phyloP scores from a whole-genome alignment of 2,329 filamentous ascomycete genomes.

The Cladosporium austrohemisphaericum region DNA sequence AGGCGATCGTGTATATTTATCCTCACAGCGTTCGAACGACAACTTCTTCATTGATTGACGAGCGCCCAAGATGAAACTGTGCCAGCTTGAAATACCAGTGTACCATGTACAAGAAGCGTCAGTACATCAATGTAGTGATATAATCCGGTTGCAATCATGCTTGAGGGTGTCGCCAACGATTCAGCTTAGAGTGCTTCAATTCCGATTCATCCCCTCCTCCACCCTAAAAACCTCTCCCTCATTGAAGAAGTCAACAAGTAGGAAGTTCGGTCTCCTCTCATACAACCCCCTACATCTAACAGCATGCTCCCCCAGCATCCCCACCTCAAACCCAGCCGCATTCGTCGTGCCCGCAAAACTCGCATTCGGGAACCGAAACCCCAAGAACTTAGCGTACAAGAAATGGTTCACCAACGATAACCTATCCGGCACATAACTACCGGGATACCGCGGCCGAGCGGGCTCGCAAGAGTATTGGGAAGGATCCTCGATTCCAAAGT shows the following conservation, averaged over 20 bases:
- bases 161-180: too few relatives aligned
- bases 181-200: background rate
- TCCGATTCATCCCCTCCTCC: constrained; percentile 30
- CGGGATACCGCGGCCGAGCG: constrained; percentile 36
- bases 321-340: constrained; percentile 36
- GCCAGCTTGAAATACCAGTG: too few relatives aligned
- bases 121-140: too few relatives aligned
- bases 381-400: constrained; percentile 42
- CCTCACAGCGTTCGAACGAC: too few relatives aligned
- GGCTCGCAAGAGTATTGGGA: constrained; percentile 37
- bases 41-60: too few relatives aligned
- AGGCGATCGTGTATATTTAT: too few relatives aligned
- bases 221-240: constrained; percentile 29
- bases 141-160: too few relatives aligned
- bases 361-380: constrained; percentile 42
- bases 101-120: too few relatives aligned
- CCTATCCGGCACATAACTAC: constrained; percentile 39
- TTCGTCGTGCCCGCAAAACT: constrained; percentile 41
- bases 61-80: too few relatives aligned
- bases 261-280: constrained; percentile 38
- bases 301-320: constrained; percentile 43
- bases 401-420: constrained; percentile 45
- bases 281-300: constrained; percentile 38
- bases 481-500: constrained; percentile 34
- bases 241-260: constrained; percentile 40